Evolutionary conservation across 768 basidiomycete species (phyloP).

Genomic region (Tricholoma terreum): DNA sequence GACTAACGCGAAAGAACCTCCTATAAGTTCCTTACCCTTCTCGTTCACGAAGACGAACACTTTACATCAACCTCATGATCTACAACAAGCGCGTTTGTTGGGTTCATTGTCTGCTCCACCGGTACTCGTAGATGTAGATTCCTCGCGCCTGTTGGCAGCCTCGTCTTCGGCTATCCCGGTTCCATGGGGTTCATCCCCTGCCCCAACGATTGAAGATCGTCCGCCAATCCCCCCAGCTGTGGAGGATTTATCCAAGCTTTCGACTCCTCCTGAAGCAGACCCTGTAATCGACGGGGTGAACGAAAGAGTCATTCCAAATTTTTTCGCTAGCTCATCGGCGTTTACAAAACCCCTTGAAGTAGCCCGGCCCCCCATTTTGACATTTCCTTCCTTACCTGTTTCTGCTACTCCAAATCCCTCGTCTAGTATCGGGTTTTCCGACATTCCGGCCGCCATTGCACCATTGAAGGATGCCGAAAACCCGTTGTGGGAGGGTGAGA

Average conservation of each 20-base stretch:
- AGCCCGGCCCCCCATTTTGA: slow-evolving; percentile 22
- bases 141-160: not conserved
- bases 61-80: slow-evolving; percentile 15
- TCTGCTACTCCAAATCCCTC: not conserved
- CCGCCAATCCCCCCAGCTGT: not conserved
- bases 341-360: slow-evolving; percentile 39
- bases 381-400: slow-evolving; percentile 15
- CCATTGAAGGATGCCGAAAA: slow-evolving; percentile 41
- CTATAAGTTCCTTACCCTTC: slow-evolving; percentile 61
- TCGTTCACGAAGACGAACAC: slow-evolving; percentile 44
- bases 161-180: not conserved
- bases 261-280: not conserved
- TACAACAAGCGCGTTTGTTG: slow-evolving; percentile 4
- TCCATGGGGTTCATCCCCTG: not conserved
- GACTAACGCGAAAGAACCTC: slow-evolving; percentile 58
- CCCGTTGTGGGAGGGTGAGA: slow-evolving; percentile 43
- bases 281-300: not conserved
- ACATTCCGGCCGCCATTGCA: slow-evolving; percentile 12
- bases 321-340: slow-evolving; percentile 55
- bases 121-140: not conserved
- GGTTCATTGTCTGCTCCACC: not conserved
- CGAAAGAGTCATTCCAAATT: slow-evolving; percentile 49
- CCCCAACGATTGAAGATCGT: not conserved
- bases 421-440: slow-evolving; percentile 5
- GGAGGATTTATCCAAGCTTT: not conserved